Conservation (phyloP, 1,284 basidiomycete species). For the Microbotryum silenes-acaulis region DNA sequence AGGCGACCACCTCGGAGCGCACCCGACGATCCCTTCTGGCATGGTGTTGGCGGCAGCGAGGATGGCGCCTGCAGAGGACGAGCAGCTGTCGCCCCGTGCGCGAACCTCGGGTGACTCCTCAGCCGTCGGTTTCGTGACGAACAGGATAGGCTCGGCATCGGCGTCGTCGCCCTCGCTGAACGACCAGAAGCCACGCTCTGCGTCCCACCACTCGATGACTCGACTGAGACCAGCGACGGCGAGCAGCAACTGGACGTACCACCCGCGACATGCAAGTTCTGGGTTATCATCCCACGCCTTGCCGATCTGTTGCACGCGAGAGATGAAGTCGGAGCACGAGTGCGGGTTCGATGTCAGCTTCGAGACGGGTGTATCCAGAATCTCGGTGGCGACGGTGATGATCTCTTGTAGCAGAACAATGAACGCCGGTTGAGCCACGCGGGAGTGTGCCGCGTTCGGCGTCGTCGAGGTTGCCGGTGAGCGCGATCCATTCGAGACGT, state of each 20-base stretch:
- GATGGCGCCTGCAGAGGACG: slow-evolving; percentile 8
- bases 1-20: slow-evolving; percentile 12
- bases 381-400: slow-evolving; percentile 88
- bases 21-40: slow-evolving; percentile 2
- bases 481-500: slow-evolving; percentile 12
- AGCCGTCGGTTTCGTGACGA: slow-evolving; percentile 60
- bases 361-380: slow-evolving; percentile 78
- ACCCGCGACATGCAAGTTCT: slow-evolving; percentile 94
- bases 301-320: slow-evolving; percentile 82
- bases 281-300: slow-evolving; percentile 94
- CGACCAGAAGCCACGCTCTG: slow-evolving; percentile 99
- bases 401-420: slow-evolving; percentile 86
- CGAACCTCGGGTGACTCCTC: slow-evolving; percentile 21
- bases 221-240: slow-evolving; percentile 94
- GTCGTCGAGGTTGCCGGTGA: slow-evolving; percentile 11
- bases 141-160: slow-evolving; percentile 70
- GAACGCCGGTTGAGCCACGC: slow-evolving; percentile 57
- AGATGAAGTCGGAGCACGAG: slow-evolving; percentile 75
- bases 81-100: slow-evolving; percentile 12
- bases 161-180: slow-evolving; percentile 79
- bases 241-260: slow-evolving; percentile 94
- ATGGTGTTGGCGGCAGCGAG: neutral
- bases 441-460: slow-evolving; percentile 1
- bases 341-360: slow-evolving; percentile 78
- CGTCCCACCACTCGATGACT: slow-evolving; percentile 99